These are phyloP conservation scores for Cucumis hystrix DNA, from an alignment of 306 rosid genomes.

Conservation along the genomic window DNA sequence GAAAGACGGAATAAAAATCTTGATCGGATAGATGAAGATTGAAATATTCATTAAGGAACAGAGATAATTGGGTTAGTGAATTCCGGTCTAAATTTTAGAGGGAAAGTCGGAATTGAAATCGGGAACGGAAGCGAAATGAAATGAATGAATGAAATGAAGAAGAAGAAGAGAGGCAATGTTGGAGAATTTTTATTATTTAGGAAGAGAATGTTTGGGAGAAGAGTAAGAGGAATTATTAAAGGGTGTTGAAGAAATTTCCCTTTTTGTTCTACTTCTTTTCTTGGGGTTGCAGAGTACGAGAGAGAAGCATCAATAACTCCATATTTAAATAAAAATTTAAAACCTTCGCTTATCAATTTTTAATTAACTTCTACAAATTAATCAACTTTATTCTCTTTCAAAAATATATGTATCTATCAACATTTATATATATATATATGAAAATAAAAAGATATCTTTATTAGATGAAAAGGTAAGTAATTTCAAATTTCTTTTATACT, in stretches of 20 bases:
- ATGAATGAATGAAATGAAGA: background rate
- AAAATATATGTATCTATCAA: too few relatives aligned
- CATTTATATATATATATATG: too few relatives aligned
- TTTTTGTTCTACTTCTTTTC: too few relatives aligned
- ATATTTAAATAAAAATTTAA: too few relatives aligned
- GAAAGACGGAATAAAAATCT: slow-evolving; percentile 20
- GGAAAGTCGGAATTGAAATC: background rate
- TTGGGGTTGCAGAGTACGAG: background rate
- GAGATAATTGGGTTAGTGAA: background rate
- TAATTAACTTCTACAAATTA: too few relatives aligned
- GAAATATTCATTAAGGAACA: slow-evolving; percentile 35
- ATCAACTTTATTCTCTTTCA: too few relatives aligned
- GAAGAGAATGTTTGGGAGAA: slow-evolving; percentile 1
- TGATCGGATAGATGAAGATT: slow-evolving; percentile 10
- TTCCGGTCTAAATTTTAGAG: background rate
- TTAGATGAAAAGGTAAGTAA: too few relatives aligned
- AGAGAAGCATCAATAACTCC: background rate
- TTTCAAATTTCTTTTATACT: too few relatives aligned
- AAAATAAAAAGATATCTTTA: too few relatives aligned
- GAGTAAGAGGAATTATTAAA: background rate
- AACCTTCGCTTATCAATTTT: too few relatives aligned
- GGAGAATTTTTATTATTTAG: background rate
- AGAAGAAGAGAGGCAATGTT: background rate
- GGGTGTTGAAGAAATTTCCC: background rate
- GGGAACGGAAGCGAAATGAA: background rate